Evolutionary conservation across 345 rosid genomes (phyloP).

Genomic region (Eucalyptus marginata): DNA sequence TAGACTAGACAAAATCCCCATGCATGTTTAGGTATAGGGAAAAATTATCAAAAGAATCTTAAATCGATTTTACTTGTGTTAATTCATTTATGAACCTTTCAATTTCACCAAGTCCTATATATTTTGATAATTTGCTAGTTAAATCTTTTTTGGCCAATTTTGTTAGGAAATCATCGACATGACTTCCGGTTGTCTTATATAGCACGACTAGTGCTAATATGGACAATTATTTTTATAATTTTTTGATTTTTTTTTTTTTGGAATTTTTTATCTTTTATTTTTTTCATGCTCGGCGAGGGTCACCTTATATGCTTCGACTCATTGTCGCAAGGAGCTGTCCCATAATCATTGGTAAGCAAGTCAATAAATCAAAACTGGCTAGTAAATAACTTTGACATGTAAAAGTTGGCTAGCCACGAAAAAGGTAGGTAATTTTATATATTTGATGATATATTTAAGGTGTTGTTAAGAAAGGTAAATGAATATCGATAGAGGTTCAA

Average conservation of each 20-base stretch:
- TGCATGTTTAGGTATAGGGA: background rate
- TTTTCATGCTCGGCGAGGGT: background rate
- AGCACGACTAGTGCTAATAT: accelerated
- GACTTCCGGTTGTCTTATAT: background rate
- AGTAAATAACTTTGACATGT: background rate
- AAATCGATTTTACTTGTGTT: too few relatives aligned
- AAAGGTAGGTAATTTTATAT: background rate
- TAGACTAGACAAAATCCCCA: background rate
- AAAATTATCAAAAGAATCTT: background rate
- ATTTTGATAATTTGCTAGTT: too few relatives aligned
- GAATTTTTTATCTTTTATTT: too few relatives aligned
- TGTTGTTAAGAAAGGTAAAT: background rate
- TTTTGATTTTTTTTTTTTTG: too few relatives aligned
- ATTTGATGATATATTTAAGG: background rate
- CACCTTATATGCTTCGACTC: background rate
- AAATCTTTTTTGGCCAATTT: background rate
- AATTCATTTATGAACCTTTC: background rate
- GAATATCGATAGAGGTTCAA: background rate
- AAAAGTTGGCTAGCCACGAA: background rate
- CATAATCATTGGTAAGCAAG: background rate
- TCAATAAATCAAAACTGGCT: background rate
- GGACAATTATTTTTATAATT: too few relatives aligned
- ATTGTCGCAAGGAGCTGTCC: background rate
- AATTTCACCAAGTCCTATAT: too few relatives aligned
- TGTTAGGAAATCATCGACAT: background rate